Evolutionary conservation across 192 early-diverging fungal species (phyloP).

Genomic region (Podila minutissima): DNA sequence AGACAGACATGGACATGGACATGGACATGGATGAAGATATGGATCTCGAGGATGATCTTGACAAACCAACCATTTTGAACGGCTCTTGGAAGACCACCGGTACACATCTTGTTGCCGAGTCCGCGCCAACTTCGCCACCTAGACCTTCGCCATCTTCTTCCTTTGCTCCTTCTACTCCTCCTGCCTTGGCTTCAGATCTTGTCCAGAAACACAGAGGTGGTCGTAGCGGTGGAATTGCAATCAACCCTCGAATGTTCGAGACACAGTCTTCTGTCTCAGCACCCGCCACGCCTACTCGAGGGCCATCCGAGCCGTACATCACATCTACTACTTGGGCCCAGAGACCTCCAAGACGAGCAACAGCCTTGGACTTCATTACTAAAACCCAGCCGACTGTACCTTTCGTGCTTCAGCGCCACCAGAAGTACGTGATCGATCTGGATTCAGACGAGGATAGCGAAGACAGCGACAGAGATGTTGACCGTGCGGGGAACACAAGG

Average conservation of each 20-base stretch:
- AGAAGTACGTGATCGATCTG: constrained; percentile 30
- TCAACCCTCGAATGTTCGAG: background rate
- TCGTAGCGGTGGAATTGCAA: background rate
- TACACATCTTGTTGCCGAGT: background rate
- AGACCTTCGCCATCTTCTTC: background rate
- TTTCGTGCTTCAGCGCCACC: constrained; percentile 22
- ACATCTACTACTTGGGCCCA: constrained; percentile 3
- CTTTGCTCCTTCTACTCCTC: constrained; percentile 12
- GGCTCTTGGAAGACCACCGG: constrained; percentile 36
- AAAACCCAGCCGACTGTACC: constrained; percentile 1
- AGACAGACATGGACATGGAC: constrained; percentile 3
- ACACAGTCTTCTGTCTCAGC: background rate
- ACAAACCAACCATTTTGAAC: constrained; percentile 16
- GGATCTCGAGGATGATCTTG: constrained; percentile 21
- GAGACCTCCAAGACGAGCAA: constrained; percentile 13
- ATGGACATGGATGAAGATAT: constrained; percentile 34
- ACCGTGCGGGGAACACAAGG: background rate
- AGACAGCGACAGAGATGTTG: background rate
- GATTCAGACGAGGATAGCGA: constrained; percentile 28
- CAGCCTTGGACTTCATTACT: constrained; percentile 31
- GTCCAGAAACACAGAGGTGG: background rate
- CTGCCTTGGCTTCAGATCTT: background rate
- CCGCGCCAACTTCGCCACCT: background rate
- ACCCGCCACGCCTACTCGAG: background rate
- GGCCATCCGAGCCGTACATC: background rate